These are phyloP conservation scores for Ichthyophonus hoferi DNA, from an alignment of 208 protist genomes.

Conservation along the genomic window DNA sequence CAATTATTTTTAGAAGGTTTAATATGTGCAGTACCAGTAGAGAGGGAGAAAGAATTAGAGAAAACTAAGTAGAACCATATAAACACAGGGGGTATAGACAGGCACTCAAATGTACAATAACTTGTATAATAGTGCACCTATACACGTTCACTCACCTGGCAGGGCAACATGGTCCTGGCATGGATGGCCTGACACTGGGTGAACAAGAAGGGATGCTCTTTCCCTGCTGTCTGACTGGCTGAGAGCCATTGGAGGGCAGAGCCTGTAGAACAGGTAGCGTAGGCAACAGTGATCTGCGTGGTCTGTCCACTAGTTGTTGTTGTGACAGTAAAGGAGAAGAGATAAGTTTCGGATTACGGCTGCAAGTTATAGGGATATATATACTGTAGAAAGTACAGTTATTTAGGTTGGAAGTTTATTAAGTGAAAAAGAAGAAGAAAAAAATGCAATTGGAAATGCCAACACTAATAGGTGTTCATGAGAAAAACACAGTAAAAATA, in stretches of 20 bases:
- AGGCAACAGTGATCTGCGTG: constrained; percentile 37
- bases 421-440: too few species aligned
- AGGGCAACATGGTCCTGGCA: constrained; percentile 58
- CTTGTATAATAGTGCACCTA: neutral
- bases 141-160: constrained; percentile 48
- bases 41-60: too few species aligned
- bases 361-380: too few species aligned
- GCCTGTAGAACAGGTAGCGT: constrained; percentile 44
- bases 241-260: constrained; percentile 62
- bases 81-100: neutral
- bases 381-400: too few species aligned
- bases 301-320: neutral
- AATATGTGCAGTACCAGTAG: too few species aligned
- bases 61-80: too few species aligned
- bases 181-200: constrained; percentile 74
- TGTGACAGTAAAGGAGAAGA: too few species aligned
- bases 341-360: too few species aligned
- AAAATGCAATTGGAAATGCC: too few species aligned
- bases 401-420: too few species aligned
- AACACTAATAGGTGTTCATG: too few species aligned
- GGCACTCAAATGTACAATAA: neutral
- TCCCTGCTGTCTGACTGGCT: constrained; percentile 64
- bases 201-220: constrained; percentile 72
- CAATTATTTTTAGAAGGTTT: neutral
- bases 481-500: too few species aligned